Evolutionary conservation across 164 flowering plant genomes (phyloP).

Genomic region (Hamamelis virginiana): DNA sequence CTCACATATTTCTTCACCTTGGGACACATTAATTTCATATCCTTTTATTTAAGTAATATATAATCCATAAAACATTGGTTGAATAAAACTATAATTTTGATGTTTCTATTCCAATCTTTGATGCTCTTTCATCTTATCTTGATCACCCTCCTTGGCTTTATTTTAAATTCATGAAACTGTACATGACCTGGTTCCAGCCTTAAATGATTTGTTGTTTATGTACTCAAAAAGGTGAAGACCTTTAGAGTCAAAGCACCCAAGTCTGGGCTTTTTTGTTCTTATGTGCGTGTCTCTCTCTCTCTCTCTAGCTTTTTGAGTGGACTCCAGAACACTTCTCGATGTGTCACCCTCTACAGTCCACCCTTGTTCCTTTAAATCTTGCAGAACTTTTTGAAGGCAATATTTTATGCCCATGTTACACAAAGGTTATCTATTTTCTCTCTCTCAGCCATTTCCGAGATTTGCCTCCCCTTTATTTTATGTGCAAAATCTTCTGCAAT

Average conservation of each 20-base stretch:
- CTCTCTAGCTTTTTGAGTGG: too few relatives aligned
- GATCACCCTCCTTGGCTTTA: constrained; percentile 7
- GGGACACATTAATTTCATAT: constrained; percentile 66
- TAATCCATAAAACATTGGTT: constrained; percentile 31
- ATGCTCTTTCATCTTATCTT: constrained; percentile 52
- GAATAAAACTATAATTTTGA: constrained; percentile 56
- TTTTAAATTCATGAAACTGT: constrained; percentile 18
- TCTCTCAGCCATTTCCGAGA: constrained; percentile 18
- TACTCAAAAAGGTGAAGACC: constrained; percentile 18
- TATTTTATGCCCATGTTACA: constrained; percentile 18
- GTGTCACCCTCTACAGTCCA: constrained; percentile 22
- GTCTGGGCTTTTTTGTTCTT: constrained; percentile 42
- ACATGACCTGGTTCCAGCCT: constrained; percentile 53
- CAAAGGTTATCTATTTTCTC: constrained; percentile 11
- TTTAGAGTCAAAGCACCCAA: constrained; percentile 35
- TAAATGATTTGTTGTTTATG: constrained; percentile 20
- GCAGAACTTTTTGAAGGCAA: constrained; percentile 5
- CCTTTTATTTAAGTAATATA: constrained; percentile 28
- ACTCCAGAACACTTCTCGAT: constrained; percentile 32
- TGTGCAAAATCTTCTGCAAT: not conserved
- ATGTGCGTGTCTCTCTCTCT: constrained; percentile 23
- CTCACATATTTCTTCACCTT: constrained; percentile 49
- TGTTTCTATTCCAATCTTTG: constrained; percentile 83
- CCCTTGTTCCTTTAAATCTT: constrained; percentile 29
- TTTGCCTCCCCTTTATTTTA: constrained; percentile 12